phyloP scores from a whole-genome alignment of 2,329 filamentous ascomycete species.

The Cladophialophora chaetospira region DNA sequence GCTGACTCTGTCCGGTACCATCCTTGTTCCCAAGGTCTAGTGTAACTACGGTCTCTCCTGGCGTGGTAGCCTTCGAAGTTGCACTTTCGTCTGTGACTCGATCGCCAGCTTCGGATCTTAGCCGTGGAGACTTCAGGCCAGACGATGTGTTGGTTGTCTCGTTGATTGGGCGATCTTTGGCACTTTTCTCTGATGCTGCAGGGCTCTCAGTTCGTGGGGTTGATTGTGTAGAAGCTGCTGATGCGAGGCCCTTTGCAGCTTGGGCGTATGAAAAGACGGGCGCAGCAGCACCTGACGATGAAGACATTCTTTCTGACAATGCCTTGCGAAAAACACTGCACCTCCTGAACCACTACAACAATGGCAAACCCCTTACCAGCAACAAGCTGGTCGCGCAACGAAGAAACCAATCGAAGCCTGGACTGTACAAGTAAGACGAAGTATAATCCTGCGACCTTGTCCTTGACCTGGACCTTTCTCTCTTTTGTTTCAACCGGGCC shows the following conservation, averaged over 20 bases:
- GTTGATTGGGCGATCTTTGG: slow-evolving; percentile 16
- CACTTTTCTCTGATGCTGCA: slow-evolving; percentile 24
- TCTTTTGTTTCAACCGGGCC: background rate
- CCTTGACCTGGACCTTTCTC: background rate
- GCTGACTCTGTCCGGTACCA: slow-evolving; percentile 29
- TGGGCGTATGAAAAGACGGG: slow-evolving; percentile 89
- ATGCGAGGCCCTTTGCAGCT: slow-evolving; percentile 79
- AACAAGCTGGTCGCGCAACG: slow-evolving; percentile 25
- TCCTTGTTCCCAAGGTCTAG: slow-evolving; percentile 36
- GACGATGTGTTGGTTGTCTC: slow-evolving; percentile 12
- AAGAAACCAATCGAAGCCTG: slow-evolving; percentile 20
- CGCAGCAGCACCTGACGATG: slow-evolving; percentile 43
- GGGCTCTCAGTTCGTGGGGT: slow-evolving; percentile 25
- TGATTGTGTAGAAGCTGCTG: slow-evolving; percentile 39
- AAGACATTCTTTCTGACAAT: slow-evolving; percentile 42
- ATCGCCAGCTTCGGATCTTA: slow-evolving; percentile 14
- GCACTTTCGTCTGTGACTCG: slow-evolving; percentile 38
- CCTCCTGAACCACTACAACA: slow-evolving; percentile 26
- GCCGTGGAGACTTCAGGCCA: slow-evolving; percentile 10
- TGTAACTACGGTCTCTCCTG: slow-evolving; percentile 41
- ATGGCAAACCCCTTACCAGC: slow-evolving; percentile 27
- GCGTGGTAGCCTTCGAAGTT: slow-evolving; percentile 33
- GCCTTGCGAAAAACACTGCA: slow-evolving; percentile 8
- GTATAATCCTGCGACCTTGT: background rate
- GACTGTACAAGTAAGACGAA: slow-evolving; percentile 41